Percentiles rank a stretch among this genome's conserved stretches.
phyloP scores from a whole-genome alignment of 2,329 filamentous ascomycete species.

The Fusarium citri region DNA sequence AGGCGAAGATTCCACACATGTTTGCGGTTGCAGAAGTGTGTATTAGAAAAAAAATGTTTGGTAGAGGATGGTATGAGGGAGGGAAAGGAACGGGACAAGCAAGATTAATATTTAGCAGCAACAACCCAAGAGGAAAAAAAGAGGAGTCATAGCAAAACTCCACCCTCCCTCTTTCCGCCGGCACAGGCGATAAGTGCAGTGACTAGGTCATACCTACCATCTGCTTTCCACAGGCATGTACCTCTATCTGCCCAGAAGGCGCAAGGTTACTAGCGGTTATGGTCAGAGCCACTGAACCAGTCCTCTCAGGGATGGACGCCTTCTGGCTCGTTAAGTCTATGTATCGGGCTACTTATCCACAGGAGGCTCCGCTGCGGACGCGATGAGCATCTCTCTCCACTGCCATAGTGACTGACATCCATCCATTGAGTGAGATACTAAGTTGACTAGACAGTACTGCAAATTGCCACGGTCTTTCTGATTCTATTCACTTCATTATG shows the following conservation, averaged over 20 bases:
- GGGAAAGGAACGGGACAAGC: constrained; percentile 20
- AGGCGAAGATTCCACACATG: constrained; percentile 98
- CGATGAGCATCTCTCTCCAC: constrained; percentile 29
- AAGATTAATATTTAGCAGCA: constrained; percentile 41
- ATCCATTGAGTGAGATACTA: background rate
- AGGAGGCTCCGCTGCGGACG: constrained; percentile 35
- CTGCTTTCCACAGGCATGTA: background rate
- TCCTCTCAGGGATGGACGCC: constrained; percentile 2
- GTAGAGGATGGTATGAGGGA: constrained; percentile 20
- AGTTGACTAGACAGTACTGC: background rate
- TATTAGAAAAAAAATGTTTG: constrained; percentile 13
- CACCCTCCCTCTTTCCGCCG: constrained; percentile 37
- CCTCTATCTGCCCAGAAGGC: constrained; percentile 20
- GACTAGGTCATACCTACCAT: constrained; percentile 3
- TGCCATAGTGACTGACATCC: constrained; percentile 15
- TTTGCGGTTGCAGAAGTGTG: constrained; percentile 55
- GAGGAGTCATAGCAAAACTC: constrained; percentile 41
- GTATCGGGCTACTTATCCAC: constrained; percentile 43
- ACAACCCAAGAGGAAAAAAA: constrained; percentile 27
- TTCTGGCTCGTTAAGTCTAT: constrained; percentile 20
- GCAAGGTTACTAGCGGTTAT: constrained; percentile 39
- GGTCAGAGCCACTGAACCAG: constrained; percentile 20
- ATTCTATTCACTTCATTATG: background rate
- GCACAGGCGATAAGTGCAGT: constrained; percentile 35
- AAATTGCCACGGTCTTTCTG: background rate